phyloP scores from a whole-genome alignment of 495 filamentous ascomycete genomes.

The Aspergillus panamensis region DNA sequence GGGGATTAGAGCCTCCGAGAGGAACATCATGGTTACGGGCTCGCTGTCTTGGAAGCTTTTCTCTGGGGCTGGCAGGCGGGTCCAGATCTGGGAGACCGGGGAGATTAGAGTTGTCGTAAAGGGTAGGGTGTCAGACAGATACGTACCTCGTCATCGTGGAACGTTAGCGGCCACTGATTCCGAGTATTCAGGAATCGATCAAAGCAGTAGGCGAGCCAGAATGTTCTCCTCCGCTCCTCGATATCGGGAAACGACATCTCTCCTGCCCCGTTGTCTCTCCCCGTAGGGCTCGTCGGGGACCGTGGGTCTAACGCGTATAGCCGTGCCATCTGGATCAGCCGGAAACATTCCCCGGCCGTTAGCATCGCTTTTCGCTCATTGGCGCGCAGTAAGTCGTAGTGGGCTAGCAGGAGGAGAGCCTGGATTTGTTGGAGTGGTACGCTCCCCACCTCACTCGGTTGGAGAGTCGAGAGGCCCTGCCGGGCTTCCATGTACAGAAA shows the following conservation, averaged over 20 bases:
- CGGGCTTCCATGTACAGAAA: not conserved
- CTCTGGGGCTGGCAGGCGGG: slow-evolving; percentile 1
- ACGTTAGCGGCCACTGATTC: not conserved
- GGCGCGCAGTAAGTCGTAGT: slow-evolving; percentile 1
- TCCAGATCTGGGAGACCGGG: not conserved
- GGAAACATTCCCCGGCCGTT: not conserved
- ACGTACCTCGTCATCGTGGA: slow-evolving; percentile 2
- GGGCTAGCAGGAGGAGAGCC: not conserved
- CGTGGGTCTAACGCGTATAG: not conserved
- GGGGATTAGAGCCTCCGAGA: not conserved
- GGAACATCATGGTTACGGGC: not conserved
- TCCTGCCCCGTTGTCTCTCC: not conserved
- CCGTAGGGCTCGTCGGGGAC: too few species aligned
- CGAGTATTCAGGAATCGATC: not conserved
- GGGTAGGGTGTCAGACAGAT: not conserved
- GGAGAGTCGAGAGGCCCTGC: not conserved
- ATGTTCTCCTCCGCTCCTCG: slow-evolving; percentile 2
- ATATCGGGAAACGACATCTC: not conserved
- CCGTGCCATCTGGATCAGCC: not conserved
- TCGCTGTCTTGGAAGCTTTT: not conserved
- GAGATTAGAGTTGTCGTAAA: not conserved
- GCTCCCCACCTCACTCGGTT: not conserved
- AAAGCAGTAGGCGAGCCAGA: slow-evolving; percentile 5
- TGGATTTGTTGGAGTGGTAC: slow-evolving; percentile 3
- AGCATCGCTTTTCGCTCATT: not conserved